Conservation (phyloP, 2,329 filamentous ascomycete species). For the Plectosphaerella cucumerina region DNA sequence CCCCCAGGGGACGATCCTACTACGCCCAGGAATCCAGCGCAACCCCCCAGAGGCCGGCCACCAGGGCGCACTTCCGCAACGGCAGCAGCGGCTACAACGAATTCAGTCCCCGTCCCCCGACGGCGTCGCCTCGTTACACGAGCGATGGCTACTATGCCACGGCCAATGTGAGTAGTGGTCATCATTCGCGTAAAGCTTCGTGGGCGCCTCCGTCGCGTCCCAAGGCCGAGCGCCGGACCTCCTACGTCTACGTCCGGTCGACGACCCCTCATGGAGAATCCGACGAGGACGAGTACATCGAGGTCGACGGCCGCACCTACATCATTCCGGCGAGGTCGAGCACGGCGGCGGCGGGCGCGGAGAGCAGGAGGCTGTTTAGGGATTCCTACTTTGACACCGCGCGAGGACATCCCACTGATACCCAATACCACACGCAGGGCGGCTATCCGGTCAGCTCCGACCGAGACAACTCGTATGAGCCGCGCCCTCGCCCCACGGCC, state of each 20-base stretch:
- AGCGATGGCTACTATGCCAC: constrained; percentile 61
- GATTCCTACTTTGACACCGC: constrained; percentile 28
- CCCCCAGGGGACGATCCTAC: constrained; percentile 48
- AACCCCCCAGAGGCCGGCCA: constrained; percentile 50
- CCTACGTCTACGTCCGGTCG: constrained; percentile 55
- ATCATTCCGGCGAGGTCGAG: constrained; percentile 47
- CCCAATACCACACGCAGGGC: constrained; percentile 52
- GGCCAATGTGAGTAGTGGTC: constrained; percentile 59
- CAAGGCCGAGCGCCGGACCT: constrained; percentile 51
- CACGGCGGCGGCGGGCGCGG: constrained; percentile 25
- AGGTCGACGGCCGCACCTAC: constrained; percentile 49
- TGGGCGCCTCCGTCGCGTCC: constrained; percentile 38
- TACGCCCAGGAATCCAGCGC: constrained; percentile 27
- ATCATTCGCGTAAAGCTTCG: constrained; percentile 42
- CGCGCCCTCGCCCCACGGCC: constrained; percentile 36
- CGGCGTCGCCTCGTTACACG: constrained; percentile 58
- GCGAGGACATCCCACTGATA: constrained; percentile 56
- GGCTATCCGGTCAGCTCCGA: constrained; percentile 28
- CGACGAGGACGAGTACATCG: constrained; percentile 59
- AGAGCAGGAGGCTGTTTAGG: constrained; percentile 17
- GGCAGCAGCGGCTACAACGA: constrained; percentile 36
- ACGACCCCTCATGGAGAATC: constrained; percentile 57
- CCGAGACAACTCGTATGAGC: constrained; percentile 33
- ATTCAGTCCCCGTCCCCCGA: constrained; percentile 41
- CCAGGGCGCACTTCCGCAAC: constrained; percentile 45